Evolutionary conservation across 352 stramenopile genomes (phyloP).

Genomic region (Phytophthora tubulina): DNA sequence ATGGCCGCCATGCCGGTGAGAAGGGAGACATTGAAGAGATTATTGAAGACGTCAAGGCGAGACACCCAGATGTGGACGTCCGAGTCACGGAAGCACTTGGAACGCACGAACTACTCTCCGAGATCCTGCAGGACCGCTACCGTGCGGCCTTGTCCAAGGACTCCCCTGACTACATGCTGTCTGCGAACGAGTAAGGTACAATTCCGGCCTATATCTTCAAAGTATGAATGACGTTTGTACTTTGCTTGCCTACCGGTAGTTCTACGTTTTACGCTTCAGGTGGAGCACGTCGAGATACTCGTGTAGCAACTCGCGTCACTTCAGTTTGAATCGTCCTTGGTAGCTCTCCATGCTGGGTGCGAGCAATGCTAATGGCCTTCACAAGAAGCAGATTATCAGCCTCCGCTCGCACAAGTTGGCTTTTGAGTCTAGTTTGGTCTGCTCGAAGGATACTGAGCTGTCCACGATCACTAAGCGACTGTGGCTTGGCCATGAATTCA

Average conservation of each 20-base stretch:
- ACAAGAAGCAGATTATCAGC: constrained; percentile 73
- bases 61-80: constrained; percentile 60
- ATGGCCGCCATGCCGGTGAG: constrained; percentile 75
- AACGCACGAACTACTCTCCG: constrained; percentile 66
- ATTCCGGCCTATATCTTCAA: not conserved
- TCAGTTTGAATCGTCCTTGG: constrained; percentile 61
- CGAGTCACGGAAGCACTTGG: constrained; percentile 72
- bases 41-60: constrained; percentile 50
- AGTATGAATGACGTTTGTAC: not conserved
- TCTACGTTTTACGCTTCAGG: constrained; percentile 23
- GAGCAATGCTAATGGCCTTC: constrained; percentile 67
- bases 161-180: constrained; percentile 37
- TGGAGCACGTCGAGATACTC: constrained; percentile 42
- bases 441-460: constrained; percentile 54
- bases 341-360: constrained; percentile 62
- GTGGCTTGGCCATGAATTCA: constrained; percentile 2
- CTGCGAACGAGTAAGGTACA: constrained; percentile 14
- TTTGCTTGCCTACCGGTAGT: constrained; percentile 3
- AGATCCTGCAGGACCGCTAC: constrained; percentile 79
- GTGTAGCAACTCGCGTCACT: constrained; percentile 64
- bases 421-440: constrained; percentile 62
- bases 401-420: constrained; percentile 68
- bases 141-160: constrained; percentile 41
- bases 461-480: constrained; percentile 28
- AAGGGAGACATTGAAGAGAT: constrained; percentile 87